Conservation (phyloP, 2,329 filamentous ascomycete species). For the Sporothrix globosa region DNA sequence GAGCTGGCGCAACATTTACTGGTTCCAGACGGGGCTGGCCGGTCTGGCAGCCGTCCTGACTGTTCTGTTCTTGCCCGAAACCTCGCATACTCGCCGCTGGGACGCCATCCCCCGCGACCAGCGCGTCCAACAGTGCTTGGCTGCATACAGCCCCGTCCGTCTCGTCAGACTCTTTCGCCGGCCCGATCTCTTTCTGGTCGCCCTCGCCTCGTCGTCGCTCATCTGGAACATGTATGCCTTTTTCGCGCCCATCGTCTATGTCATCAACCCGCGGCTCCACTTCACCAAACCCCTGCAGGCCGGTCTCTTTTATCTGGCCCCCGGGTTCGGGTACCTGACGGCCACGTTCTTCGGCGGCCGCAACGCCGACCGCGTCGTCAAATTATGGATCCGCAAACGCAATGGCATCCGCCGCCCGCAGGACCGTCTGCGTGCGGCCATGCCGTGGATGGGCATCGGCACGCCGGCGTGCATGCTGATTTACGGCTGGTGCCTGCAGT, state of each 20-base stretch:
- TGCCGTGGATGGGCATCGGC: constrained; percentile 61
- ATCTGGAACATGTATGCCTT: constrained; percentile 40
- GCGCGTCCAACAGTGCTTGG: constrained; percentile 57
- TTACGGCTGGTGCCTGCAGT: constrained; percentile 31
- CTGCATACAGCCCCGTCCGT: constrained; percentile 61
- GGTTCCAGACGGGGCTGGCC: constrained; percentile 66
- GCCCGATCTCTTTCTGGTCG: constrained; percentile 63
- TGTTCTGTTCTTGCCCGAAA: constrained; percentile 66
- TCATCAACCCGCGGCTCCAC: constrained; percentile 69
- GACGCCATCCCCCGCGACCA: constrained; percentile 15
- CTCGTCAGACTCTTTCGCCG: constrained; percentile 62
- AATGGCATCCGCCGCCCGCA: constrained; percentile 65
- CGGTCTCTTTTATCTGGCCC: constrained; percentile 70
- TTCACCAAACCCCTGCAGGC: constrained; percentile 64
- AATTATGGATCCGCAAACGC: constrained; percentile 60
- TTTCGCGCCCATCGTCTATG: constrained; percentile 67
- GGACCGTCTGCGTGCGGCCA: constrained; percentile 65
- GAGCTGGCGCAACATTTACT: constrained; percentile 68
- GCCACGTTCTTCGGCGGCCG: constrained; percentile 70
- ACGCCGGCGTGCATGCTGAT: constrained; percentile 33
- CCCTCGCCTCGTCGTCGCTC: constrained; percentile 48
- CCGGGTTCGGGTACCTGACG: constrained; percentile 66
- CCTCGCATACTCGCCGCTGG: constrained; percentile 51
- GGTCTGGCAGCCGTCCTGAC: constrained; percentile 58
- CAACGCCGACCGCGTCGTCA: constrained; percentile 66